Evolutionary conservation across 495 filamentous ascomycete species (phyloP).

Genomic region (Trichoderma parareesei): DNA sequence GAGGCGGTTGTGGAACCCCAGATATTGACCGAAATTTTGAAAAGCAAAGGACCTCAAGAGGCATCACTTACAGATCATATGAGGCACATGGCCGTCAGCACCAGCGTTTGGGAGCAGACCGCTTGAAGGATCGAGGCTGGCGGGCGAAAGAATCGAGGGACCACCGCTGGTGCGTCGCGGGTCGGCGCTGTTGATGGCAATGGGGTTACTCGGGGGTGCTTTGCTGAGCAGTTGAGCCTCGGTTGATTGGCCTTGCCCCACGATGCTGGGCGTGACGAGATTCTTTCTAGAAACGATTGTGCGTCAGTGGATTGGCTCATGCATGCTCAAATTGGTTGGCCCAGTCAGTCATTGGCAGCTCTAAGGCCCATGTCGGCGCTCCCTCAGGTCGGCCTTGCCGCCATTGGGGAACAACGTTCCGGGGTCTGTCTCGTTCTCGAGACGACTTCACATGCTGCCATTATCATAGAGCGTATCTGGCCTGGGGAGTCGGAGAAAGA

Average conservation of each 20-base stretch:
- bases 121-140: slow-evolving; percentile 21
- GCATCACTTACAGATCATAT: slow-evolving; percentile 49
- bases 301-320: background rate
- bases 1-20: background rate
- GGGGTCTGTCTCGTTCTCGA: background rate
- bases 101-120: slow-evolving; percentile 18
- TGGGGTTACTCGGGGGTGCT: slow-evolving; percentile 25
- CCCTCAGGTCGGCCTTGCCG: background rate
- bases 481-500: too few relatives aligned
- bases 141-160: slow-evolving; percentile 21
- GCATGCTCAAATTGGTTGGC: background rate
- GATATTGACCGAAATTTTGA: background rate
- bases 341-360: background rate
- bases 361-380: background rate
- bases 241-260: slow-evolving; percentile 24
- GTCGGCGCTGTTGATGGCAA: slow-evolving; percentile 22
- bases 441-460: background rate
- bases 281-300: slow-evolving; percentile 28
- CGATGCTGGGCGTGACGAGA: slow-evolving; percentile 22
- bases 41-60: background rate
- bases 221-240: slow-evolving; percentile 32
- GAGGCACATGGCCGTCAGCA: slow-evolving; percentile 44
- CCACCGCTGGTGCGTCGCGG: slow-evolving; percentile 22
- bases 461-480: background rate
- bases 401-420: background rate